Percentiles rank a stretch among this genome's conserved stretches.
Conservation (phyloP, 2,329 filamentous ascomycete species). For the Rhinocladiella mackenziei region DNA sequence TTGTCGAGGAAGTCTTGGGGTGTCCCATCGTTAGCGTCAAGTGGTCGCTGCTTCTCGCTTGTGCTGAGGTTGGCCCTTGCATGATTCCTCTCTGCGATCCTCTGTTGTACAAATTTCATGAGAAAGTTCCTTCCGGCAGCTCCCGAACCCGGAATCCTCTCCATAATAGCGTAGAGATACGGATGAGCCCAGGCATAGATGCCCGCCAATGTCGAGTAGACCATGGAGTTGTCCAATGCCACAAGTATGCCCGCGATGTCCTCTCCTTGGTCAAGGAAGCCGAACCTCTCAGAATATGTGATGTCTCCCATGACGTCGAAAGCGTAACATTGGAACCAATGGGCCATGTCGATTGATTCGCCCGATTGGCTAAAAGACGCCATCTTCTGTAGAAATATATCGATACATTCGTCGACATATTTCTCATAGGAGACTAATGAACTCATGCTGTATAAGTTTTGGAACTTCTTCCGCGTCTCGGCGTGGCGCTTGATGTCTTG, state of each 20-base stretch:
- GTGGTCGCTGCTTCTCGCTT: slow-evolving; percentile 55
- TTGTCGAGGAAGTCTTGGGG: slow-evolving; percentile 41
- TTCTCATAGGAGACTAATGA: slow-evolving; percentile 46
- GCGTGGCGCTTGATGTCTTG: slow-evolving; percentile 70
- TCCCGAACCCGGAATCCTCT: slow-evolving; percentile 50
- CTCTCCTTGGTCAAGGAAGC: slow-evolving; percentile 68
- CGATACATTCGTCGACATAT: slow-evolving; percentile 46
- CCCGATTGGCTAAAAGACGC: slow-evolving; percentile 34
- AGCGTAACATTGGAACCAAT: slow-evolving; percentile 73
- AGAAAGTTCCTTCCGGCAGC: slow-evolving; percentile 30
- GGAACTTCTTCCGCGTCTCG: slow-evolving; percentile 56
- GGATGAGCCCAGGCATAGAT: slow-evolving; percentile 40
- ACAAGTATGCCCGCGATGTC: slow-evolving; percentile 55
- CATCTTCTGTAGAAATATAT: slow-evolving; percentile 41
- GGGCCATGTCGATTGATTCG: slow-evolving; percentile 33
- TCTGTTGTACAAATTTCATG: background rate
- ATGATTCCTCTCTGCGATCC: slow-evolving; percentile 11
- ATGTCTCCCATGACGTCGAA: slow-evolving; percentile 61
- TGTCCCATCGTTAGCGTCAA: slow-evolving; percentile 27
- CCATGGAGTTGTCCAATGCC: slow-evolving; percentile 34
- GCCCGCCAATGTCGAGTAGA: slow-evolving; percentile 40
- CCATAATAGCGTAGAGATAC: slow-evolving; percentile 32
- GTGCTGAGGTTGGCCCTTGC: background rate
- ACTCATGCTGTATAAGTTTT: slow-evolving; percentile 46
- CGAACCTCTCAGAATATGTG: slow-evolving; percentile 59